Evolutionary conservation across 768 basidiomycete genomes (phyloP).

Genomic region (Rickenella mellea): DNA sequence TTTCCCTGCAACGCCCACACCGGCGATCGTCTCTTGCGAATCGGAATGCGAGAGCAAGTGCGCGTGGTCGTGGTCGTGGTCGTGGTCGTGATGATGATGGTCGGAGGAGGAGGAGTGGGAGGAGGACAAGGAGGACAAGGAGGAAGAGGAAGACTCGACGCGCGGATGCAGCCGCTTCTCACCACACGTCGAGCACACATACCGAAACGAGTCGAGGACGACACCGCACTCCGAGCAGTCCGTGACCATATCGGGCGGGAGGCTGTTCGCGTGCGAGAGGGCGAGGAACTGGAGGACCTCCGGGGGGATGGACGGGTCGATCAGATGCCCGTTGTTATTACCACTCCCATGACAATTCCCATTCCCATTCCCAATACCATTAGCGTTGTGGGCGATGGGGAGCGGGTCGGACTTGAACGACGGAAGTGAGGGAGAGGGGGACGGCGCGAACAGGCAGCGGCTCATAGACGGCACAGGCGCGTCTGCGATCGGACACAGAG

Average conservation of each 20-base stretch:
- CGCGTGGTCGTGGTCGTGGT: too few relatives aligned
- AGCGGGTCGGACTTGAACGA: conserved; percentile 10
- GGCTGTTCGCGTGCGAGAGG: conserved; percentile 34
- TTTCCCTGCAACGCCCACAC: too few relatives aligned
- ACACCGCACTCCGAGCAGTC: conserved; percentile 78
- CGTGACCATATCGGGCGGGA: conserved; percentile 53
- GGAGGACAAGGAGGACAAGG: conserved; percentile 15
- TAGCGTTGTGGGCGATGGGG: conserved; percentile 7
- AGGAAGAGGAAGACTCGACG: neutral
- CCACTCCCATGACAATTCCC: too few relatives aligned
- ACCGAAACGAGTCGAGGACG: conserved; percentile 72
- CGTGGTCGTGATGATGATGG: too few relatives aligned
- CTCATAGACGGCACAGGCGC: neutral
- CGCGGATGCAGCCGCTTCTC: conserved; percentile 45
- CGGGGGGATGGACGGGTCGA: conserved; percentile 30
- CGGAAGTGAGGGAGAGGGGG: conserved; percentile 18
- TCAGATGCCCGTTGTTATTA: too few relatives aligned
- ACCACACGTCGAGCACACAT: conserved; percentile 84
- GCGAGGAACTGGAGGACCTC: conserved; percentile 41
- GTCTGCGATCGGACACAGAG: too few relatives aligned
- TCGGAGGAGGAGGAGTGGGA: too few relatives aligned
- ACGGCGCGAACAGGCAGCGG: conserved; percentile 17
- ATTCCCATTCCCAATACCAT: too few relatives aligned
- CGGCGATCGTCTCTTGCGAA: too few relatives aligned
- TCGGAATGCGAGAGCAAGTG: neutral